Evolutionary conservation across 1,284 basidiomycete genomes (phyloP).

Genomic region (Leccinum subspadiceum): DNA sequence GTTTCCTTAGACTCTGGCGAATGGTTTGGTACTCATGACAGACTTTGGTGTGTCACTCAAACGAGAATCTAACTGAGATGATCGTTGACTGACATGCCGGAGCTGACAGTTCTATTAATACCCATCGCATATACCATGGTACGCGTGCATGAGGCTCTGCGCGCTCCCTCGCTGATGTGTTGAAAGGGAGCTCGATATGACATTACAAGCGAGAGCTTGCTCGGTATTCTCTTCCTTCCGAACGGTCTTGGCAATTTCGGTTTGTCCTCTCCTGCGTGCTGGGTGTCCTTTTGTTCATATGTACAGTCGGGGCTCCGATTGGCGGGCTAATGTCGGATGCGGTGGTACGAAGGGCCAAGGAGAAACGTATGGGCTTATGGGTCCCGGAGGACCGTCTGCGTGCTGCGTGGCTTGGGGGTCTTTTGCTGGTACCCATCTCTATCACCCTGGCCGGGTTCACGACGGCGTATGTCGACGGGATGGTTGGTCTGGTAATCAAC

Average conservation of each 20-base stretch:
- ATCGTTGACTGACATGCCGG: neutral
- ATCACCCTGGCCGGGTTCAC: slow-evolving; percentile 21
- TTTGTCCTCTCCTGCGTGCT: slow-evolving; percentile 19
- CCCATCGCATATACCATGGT: slow-evolving; percentile 36
- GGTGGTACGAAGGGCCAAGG: slow-evolving; percentile 45
- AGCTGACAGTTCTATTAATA: slow-evolving; percentile 35
- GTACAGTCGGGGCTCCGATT: slow-evolving; percentile 49
- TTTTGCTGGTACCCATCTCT: slow-evolving; percentile 40
- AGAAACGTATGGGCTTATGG: slow-evolving; percentile 47
- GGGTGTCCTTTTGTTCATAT: neutral
- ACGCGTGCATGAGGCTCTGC: slow-evolving; percentile 7
- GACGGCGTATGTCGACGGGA: slow-evolving; percentile 38
- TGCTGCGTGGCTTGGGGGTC: slow-evolving; percentile 46
- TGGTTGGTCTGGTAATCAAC: slow-evolving; percentile 40
- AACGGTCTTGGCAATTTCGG: slow-evolving; percentile 61
- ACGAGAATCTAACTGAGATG: too few relatives aligned
- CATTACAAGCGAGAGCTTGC: slow-evolving; percentile 55
- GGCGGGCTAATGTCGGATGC: slow-evolving; percentile 54
- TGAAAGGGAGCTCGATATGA: slow-evolving; percentile 53
- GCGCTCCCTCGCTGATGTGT: slow-evolving; percentile 1
- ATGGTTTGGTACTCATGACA: slow-evolving; percentile 39
- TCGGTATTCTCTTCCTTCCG: slow-evolving; percentile 62
- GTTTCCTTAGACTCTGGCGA: slow-evolving; percentile 39
- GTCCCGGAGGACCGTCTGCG: slow-evolving; percentile 62
- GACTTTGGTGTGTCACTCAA: slow-evolving; percentile 40